Evolutionary conservation across 1,139 yeast species (phyloP).

Genomic region (Oligophagozyma castellii): DNA sequence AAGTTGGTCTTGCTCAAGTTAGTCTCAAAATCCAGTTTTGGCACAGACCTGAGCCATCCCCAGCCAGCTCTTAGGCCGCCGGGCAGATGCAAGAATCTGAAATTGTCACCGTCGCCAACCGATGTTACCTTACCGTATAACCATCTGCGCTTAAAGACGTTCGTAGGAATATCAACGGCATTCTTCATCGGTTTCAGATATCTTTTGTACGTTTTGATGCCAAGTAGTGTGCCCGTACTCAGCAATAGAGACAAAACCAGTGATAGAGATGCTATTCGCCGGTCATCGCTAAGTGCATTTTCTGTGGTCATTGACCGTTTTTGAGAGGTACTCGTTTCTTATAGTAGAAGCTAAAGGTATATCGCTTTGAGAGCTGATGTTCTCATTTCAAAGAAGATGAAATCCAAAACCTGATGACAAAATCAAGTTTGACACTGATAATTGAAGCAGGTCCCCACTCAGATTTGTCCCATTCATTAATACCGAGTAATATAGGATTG

Average conservation of each 20-base stretch:
- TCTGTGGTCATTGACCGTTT: too few species aligned
- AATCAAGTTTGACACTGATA: too few species aligned
- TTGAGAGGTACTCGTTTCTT: too few species aligned
- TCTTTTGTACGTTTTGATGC: slow-evolving; percentile 26
- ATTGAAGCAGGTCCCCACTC: too few species aligned
- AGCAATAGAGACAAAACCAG: slow-evolving; percentile 22
- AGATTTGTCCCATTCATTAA: too few species aligned
- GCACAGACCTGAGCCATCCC: slow-evolving; percentile 70
- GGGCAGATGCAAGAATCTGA: slow-evolving; percentile 84
- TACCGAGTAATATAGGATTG: too few species aligned
- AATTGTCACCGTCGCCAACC: slow-evolving; percentile 96
- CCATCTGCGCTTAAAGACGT: slow-evolving; percentile 29
- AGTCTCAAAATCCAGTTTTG: slow-evolving; percentile 22
- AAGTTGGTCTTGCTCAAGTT: not conserved
- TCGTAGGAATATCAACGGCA: slow-evolving; percentile 30
- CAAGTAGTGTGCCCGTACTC: slow-evolving; percentile 25
- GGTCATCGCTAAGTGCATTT: too few species aligned
- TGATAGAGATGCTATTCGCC: too few species aligned
- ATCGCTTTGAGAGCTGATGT: too few species aligned
- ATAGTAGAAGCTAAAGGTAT: too few species aligned
- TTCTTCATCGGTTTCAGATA: slow-evolving; percentile 28
- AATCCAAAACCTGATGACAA: too few species aligned
- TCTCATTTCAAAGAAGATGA: too few species aligned
- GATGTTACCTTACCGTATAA: slow-evolving; percentile 75
- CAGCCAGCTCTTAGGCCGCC: slow-evolving; percentile 83